phyloP scores from a whole-genome alignment of 2,329 filamentous ascomycete genomes.

The Albifimbria verrucaria region DNA sequence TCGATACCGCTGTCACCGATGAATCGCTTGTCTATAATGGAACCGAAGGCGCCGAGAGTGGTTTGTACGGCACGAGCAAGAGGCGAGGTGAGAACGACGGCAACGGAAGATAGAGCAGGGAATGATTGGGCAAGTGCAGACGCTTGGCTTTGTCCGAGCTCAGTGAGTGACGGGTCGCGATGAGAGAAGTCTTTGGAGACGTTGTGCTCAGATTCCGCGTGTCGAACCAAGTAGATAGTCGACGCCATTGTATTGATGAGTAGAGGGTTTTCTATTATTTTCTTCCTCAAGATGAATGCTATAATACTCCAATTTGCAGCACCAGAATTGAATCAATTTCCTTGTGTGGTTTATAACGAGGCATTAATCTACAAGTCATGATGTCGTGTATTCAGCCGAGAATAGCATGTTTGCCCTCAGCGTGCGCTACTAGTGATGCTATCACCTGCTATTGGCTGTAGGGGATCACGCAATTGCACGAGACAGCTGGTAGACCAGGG shows the following conservation, averaged over 20 bases:
- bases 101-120: slow-evolving; percentile 7
- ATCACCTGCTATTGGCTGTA: no score
- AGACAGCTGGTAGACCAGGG: no score
- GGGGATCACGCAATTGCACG: no score
- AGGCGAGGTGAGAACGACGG: slow-evolving; percentile 11
- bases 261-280: no score
- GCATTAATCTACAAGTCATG: no score
- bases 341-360: no score
- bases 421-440: no score
- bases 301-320: no score
- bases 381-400: no score
- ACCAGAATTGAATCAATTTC: no score
- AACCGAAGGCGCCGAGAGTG: slow-evolving; percentile 7
- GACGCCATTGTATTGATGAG: slow-evolving; percentile 5
- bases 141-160: slow-evolving; percentile 6
- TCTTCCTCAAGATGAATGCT: no score
- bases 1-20: background rate
- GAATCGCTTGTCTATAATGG: slow-evolving; percentile 3
- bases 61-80: slow-evolving; percentile 13
- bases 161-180: slow-evolving; percentile 11
- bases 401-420: no score
- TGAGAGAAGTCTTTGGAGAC: slow-evolving; percentile 13
- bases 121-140: slow-evolving; percentile 5
- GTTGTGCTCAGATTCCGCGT: slow-evolving; percentile 14
- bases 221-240: slow-evolving; percentile 12